Evolutionary conservation across 2,329 filamentous ascomycete species (phyloP).

Genomic region (Mycosphaerella sp.): DNA sequence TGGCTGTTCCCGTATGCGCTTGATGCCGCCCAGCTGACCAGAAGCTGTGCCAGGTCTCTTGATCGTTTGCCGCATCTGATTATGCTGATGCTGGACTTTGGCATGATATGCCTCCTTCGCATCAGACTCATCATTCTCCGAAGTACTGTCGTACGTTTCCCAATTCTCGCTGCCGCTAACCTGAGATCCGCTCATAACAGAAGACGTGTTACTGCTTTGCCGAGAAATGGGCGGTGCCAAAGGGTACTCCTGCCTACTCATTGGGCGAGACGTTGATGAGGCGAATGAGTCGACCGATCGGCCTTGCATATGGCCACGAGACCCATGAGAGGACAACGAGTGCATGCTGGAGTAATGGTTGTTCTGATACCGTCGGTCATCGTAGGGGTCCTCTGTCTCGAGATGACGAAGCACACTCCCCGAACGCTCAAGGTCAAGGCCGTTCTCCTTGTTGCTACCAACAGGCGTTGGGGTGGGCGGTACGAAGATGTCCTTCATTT

Average conservation of each 20-base stretch:
- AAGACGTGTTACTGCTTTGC: conserved; percentile 32
- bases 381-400: conserved; percentile 77
- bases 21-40: conserved; percentile 21
- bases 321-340: conserved; percentile 12
- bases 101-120: conserved; percentile 73
- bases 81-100: conserved; percentile 50
- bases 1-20: conserved; percentile 25
- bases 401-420: conserved; percentile 55
- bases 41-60: conserved; percentile 16
- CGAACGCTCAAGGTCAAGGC: conserved; percentile 45
- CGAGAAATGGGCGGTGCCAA: conserved; percentile 32
- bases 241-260: conserved; percentile 25
- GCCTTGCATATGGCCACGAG: conserved; percentile 13
- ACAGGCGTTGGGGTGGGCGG: conserved; percentile 48
- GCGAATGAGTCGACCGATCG: conserved; percentile 25
- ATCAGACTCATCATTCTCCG: conserved; percentile 50
- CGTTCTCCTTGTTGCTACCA: conserved; percentile 29
- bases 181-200: conserved; percentile 29
- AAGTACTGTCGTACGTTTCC: conserved; percentile 82
- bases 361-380: conserved; percentile 47
- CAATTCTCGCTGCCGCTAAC: conserved; percentile 77
- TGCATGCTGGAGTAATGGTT: conserved; percentile 21
- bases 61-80: conserved; percentile 50
- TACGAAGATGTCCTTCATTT: conserved; percentile 77
- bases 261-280: conserved; percentile 26